Evolutionary conservation across 768 basidiomycete genomes (phyloP), one percentile per base, ranked within the genome.

Genomic region (Calocybe indica): DNA sequence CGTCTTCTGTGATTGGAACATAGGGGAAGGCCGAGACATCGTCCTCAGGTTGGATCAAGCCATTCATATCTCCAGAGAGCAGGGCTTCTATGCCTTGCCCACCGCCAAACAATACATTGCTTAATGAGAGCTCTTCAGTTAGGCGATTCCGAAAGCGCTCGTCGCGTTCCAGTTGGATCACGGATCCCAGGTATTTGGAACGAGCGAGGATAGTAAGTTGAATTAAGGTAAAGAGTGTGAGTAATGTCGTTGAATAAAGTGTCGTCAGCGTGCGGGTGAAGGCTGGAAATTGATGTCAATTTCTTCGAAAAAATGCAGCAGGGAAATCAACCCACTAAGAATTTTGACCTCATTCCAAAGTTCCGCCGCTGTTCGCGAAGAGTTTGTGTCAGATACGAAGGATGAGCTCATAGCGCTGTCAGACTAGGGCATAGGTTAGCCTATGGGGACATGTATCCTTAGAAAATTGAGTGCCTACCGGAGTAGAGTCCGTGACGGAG

Each of bases 271-370:
- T 84, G 46, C 94, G 76, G 1, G 93, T 95, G 49, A 97, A 79
- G 5, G 92, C 92, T 96, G 49, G 15, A 51, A 12, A 15, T 11
- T 52, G 29, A 53, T 46, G 47, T 45, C 11, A 41, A 38, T 9
- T 15, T 33, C 33, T 42, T 3, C 47, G 34, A 28, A 15, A 53
- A 34, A 6, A 9, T 5, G 7, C 29, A 14, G 37, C 38, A 45
- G 45, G 30, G 12, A 40, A 28, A 45, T 35, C n/a, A 14, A 70
- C 78, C 40, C 58, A 85, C 90, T 83, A 31, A 94, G 80, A 34
- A 92, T 78, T 63, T 96, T 97, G 34, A 96, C 78, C 65, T 96
- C 92, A 48, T 83, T 83, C 95, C 95, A 98, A 6, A 98, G 70
- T 57, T 94, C 85, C 1, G 76, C 79, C 61, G 85, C 92, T n/a